Percentiles rank a stretch among this genome's conserved stretches.
Conservation (phyloP, 345 rosid species). For the Salix dunnii region DNA sequence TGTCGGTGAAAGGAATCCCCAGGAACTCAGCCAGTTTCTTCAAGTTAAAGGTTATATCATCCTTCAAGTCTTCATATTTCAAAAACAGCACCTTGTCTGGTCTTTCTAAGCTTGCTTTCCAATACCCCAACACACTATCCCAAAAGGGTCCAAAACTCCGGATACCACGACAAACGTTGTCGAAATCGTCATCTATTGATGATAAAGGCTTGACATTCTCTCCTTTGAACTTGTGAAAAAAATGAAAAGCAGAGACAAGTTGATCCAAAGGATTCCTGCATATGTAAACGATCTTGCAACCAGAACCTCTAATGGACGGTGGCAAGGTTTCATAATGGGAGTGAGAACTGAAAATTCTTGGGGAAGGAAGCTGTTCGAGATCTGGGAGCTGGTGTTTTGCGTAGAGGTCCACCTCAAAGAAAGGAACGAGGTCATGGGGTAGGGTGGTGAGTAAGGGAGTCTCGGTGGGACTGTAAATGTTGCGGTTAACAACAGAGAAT, state of each 20-base stretch:
- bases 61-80: constrained; percentile 38
- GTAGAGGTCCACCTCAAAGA: constrained; percentile 27
- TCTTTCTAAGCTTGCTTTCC: constrained; percentile 27
- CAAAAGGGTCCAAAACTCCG: constrained; percentile 35
- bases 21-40: constrained; percentile 19
- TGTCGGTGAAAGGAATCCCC: constrained; percentile 1
- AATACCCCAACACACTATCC: constrained; percentile 34
- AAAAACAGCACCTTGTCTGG: constrained; percentile 29
- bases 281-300: constrained; percentile 16
- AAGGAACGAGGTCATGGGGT: constrained; percentile 44
- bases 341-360: constrained; percentile 20
- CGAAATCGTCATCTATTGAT: constrained; percentile 30
- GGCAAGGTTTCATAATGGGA: neutral
- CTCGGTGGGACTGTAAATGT: neutral
- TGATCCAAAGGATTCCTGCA: constrained; percentile 31
- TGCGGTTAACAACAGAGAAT: constrained; percentile 28
- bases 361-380: neutral
- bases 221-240: constrained; percentile 3
- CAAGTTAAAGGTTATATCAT: constrained; percentile 14
- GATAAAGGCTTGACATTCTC: neutral
- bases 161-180: constrained; percentile 30
- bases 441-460: constrained; percentile 30
- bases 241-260: constrained; percentile 23
- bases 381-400: neutral
- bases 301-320: constrained; percentile 4